phyloP scores from a whole-genome alignment of 352 stramenopile species.

The Phytophthora kernoviae region DNA sequence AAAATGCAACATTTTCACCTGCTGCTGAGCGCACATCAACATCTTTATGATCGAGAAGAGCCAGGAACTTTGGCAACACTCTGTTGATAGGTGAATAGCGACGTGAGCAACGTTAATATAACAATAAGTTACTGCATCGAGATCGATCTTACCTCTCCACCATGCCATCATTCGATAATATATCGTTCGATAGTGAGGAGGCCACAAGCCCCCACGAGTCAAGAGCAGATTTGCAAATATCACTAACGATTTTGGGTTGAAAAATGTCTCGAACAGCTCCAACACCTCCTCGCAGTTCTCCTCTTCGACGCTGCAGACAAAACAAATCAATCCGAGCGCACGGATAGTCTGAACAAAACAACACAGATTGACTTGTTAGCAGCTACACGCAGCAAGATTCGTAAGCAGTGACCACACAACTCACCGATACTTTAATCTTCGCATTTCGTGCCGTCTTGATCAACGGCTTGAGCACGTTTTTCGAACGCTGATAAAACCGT shows the following conservation, averaged over 20 bases:
- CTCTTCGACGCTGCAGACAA: slow-evolving; percentile 78
- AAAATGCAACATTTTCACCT: slow-evolving; percentile 85
- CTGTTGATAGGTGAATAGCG: slow-evolving; percentile 29
- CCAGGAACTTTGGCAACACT: slow-evolving; percentile 70
- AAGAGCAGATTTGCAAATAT: slow-evolving; percentile 69
- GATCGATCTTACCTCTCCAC: slow-evolving; percentile 51
- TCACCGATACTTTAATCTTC: slow-evolving; percentile 71
- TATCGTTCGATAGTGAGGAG: slow-evolving; percentile 61
- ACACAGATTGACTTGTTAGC: background rate
- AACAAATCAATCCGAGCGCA: slow-evolving; percentile 74
- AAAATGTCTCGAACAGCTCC: slow-evolving; percentile 66
- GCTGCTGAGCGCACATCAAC: slow-evolving; percentile 81
- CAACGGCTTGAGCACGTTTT: slow-evolving; percentile 73
- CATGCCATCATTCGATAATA: slow-evolving; percentile 53
- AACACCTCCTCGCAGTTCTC: slow-evolving; percentile 78
- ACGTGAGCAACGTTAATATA: slow-evolving; percentile 1
- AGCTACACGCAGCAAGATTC: background rate
- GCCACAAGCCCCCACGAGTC: slow-evolving; percentile 78
- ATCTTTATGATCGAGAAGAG: slow-evolving; percentile 77
- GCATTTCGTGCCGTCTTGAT: slow-evolving; percentile 64
- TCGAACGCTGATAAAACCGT: slow-evolving; percentile 74
- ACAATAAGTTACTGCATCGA: background rate
- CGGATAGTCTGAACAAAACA: slow-evolving; percentile 53
- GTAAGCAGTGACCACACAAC: slow-evolving; percentile 6
- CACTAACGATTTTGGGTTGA: slow-evolving; percentile 61